Base-by-base conservation (phyloP, 306 rosid species). In the Pueraria montana region DNA sequence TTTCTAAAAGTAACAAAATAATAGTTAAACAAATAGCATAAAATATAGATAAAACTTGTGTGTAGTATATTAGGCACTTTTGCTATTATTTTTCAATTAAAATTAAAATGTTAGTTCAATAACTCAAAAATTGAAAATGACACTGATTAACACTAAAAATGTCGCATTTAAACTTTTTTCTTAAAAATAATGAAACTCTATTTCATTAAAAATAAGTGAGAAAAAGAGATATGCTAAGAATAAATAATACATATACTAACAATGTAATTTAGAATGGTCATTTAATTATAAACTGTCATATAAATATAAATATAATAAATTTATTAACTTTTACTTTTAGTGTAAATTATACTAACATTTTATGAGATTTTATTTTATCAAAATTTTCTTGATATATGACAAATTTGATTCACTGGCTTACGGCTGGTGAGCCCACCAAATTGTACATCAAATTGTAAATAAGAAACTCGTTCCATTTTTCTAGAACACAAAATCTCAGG, bases 341-440 rank as follows among this genome's bases (percentile, higher is more conserved):
- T 1, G 32, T 27, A 27, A 27, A 27, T 27, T 27, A 27, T 3
- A 27, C 3, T 27, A 27, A 27, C 32, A 27, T 27, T 27, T 3
- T 27, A 27, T 27, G 3, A 27, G 3, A n/a, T n/a, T n/a, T n/a
- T n/a, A 27, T 27, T 27, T 27, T 27, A 27, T 27, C 1, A 27
- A 27, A 27, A 1, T 27, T 27, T 3, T 27, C 32, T 3, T 27
- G 26, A 50, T 17, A 17, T 7, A 14, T 38, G 69, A 40, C 43
- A 42, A 5, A 40, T 40, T 75, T 10, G 53, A 43, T 59, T 62
- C 72, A 12, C 65, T 49, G 82, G 64, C 65, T 46, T 1, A 30
- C 0, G 61, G 73, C 81, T 46, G 34, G 62, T 59, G 1, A 24
- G 38, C 40, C 11, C 40, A 23, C 76, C n/a, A 23, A 71, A 49